Percentiles rank a stretch among this genome's conserved stretches.
Conservation (phyloP, 2,329 filamentous ascomycete genomes). For the Aspergillus aculeatinus region DNA sequence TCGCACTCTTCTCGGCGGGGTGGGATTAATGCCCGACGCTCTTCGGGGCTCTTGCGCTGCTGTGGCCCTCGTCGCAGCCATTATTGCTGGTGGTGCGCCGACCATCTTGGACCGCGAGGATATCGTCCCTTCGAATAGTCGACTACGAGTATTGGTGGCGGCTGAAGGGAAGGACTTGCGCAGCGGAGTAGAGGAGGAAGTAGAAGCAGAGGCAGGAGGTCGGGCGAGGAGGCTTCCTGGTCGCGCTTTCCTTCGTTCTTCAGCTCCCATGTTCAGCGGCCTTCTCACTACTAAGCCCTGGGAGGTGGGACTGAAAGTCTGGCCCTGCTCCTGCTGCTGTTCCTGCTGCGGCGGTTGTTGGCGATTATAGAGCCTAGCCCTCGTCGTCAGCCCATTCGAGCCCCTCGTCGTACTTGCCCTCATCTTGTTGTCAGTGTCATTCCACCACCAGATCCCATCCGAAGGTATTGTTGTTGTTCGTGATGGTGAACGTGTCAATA, state of each 20-base stretch:
- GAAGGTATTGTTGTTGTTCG: background rate
- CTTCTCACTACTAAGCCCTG: no score
- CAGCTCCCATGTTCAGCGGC: no score
- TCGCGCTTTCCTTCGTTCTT: no score
- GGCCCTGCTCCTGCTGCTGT: background rate
- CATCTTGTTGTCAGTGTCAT: background rate
- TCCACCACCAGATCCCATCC: no score
- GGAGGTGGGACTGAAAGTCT: no score
- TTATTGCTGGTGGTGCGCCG: background rate
- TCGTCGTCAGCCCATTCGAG: background rate
- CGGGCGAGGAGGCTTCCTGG: background rate
- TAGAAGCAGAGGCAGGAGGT: background rate
- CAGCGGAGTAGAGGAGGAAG: background rate
- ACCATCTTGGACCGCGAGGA: background rate
- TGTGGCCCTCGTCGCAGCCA: background rate
- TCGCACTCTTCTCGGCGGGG: slow-evolving; percentile 2
- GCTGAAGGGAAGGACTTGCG: background rate
- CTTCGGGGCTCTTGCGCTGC: background rate
- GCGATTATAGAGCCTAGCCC: background rate
- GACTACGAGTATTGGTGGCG: background rate
- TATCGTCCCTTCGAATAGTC: background rate
- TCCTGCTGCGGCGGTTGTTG: background rate
- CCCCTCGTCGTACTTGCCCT: background rate
- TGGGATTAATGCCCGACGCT: background rate
- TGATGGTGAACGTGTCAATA: no score